Percentiles rank a stretch among this genome's conserved stretches.
phyloP scores from a whole-genome alignment of 108 stramenopile species.

The Heterococcus sp. region DNA sequence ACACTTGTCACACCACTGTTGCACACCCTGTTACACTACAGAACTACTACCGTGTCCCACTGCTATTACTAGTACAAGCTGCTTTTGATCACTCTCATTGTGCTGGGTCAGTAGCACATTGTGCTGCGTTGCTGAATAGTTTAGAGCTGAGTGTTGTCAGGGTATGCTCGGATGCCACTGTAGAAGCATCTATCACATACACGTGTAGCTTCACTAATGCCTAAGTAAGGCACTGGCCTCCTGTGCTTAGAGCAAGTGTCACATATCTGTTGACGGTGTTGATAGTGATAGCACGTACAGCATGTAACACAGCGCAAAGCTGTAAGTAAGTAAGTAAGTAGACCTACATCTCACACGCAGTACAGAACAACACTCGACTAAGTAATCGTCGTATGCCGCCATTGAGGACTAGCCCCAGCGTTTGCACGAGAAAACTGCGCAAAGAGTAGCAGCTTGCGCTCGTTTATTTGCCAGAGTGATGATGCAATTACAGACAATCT shows the following conservation, averaged over 20 bases:
- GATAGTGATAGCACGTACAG: not conserved
- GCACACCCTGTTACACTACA: no score
- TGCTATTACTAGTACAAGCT: no score
- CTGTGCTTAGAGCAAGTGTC: conserved; percentile 82
- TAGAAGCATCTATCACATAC: conserved; percentile 91
- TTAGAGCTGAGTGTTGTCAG: no score
- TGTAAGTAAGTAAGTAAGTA: not conserved
- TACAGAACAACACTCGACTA: not conserved
- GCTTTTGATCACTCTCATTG: no score
- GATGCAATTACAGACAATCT: not conserved
- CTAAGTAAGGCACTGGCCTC: conserved; percentile 76
- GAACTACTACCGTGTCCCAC: no score
- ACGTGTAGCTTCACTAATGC: conserved; percentile 72
- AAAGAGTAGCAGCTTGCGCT: not conserved
- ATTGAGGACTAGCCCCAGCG: not conserved
- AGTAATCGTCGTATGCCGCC: no score
- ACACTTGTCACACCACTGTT: no score
- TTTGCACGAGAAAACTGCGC: not conserved
- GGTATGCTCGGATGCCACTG: no score
- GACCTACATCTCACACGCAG: not conserved
- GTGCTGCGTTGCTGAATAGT: no score
- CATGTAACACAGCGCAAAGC: not conserved
- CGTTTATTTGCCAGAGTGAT: not conserved
- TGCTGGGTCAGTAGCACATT: no score
- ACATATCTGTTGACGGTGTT: conserved; percentile 61